Percentiles rank a stretch among this genome's conserved stretches.
Conservation (phyloP, 2,329 filamentous ascomycete species). For the Monilinia polystroma region DNA sequence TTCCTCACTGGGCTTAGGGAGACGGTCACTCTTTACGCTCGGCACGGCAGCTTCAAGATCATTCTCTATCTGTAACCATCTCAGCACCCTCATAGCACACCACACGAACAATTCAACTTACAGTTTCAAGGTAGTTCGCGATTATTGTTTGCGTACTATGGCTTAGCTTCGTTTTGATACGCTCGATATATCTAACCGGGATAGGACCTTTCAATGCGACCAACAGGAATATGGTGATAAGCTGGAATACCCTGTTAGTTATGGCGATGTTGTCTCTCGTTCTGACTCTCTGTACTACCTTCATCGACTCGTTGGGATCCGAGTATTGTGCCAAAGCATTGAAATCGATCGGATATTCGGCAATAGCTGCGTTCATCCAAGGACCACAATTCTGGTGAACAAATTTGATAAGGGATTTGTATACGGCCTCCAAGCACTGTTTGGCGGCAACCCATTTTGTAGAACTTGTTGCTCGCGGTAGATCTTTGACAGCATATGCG, state of each 20-base stretch:
- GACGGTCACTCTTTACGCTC: background rate
- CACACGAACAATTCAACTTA: constrained; percentile 19
- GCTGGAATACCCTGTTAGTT: constrained; percentile 44
- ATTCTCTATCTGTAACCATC: constrained; percentile 12
- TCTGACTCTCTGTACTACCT: constrained; percentile 43
- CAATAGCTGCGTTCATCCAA: constrained; percentile 50
- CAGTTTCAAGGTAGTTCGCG: constrained; percentile 36
- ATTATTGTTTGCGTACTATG: constrained; percentile 46
- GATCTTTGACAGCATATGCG: constrained; percentile 54
- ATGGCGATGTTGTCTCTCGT: constrained; percentile 12
- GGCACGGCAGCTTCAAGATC: constrained; percentile 20
- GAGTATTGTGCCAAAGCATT: constrained; percentile 58
- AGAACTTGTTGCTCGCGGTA: constrained; percentile 45
- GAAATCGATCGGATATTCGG: constrained; percentile 53
- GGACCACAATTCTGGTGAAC: constrained; percentile 51
- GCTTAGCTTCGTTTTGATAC: constrained; percentile 46
- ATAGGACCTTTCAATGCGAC: constrained; percentile 61
- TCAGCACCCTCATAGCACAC: constrained; percentile 3
- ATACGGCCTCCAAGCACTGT: constrained; percentile 51
- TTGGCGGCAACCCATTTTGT: constrained; percentile 45
- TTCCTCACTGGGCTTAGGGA: constrained; percentile 16
- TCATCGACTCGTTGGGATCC: constrained; percentile 53
- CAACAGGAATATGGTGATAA: constrained; percentile 62
- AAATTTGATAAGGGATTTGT: constrained; percentile 55
- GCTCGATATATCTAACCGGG: constrained; percentile 52